A percentile compares a stretch with the other conserved stretches of the same genome.
Evolutionary conservation across 441 rosid species (phyloP).

Genomic region (Pelargonium citronellum): DNA sequence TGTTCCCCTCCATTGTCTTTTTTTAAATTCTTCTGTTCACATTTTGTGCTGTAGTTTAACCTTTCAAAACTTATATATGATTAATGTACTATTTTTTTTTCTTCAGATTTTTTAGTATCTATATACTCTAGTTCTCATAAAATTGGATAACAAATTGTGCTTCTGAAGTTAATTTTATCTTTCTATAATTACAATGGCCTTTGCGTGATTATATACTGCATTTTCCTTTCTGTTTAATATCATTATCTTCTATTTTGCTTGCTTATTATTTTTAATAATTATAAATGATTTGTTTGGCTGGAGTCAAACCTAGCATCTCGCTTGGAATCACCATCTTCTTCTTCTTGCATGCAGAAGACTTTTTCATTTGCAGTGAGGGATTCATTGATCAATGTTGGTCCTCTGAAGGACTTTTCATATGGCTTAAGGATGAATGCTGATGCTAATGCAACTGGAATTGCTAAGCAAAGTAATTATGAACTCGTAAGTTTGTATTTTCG

Average conservation of each 20-base stretch:
- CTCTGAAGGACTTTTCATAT: slow-evolving; percentile 91
- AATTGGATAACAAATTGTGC: not conserved
- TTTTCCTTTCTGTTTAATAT: not conserved
- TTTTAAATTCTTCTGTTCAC: no score
- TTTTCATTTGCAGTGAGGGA: slow-evolving; percentile 96
- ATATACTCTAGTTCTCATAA: not conserved
- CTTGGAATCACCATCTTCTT: not conserved
- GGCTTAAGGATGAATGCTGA: slow-evolving; percentile 88
- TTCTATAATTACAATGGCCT: not conserved
- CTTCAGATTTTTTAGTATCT: not conserved
- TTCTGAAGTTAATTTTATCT: not conserved
- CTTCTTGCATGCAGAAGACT: slow-evolving; percentile 61
- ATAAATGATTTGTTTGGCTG: not conserved
- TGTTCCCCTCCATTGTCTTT: not conserved
- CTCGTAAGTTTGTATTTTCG: slow-evolving; percentile 53
- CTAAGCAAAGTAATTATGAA: slow-evolving; percentile 98
- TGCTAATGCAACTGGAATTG: slow-evolving; percentile 85
- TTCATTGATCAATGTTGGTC: slow-evolving; percentile 87
- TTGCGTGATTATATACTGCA: not conserved
- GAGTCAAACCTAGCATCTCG: not conserved
- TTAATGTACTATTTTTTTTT: not conserved
- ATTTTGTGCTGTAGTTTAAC: no score
- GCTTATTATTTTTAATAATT: not conserved
- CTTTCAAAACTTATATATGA: not conserved
- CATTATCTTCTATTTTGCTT: not conserved